Conservation (phyloP, 495 filamentous ascomycete genomes). For the Oleoguttula mirabilis region DNA sequence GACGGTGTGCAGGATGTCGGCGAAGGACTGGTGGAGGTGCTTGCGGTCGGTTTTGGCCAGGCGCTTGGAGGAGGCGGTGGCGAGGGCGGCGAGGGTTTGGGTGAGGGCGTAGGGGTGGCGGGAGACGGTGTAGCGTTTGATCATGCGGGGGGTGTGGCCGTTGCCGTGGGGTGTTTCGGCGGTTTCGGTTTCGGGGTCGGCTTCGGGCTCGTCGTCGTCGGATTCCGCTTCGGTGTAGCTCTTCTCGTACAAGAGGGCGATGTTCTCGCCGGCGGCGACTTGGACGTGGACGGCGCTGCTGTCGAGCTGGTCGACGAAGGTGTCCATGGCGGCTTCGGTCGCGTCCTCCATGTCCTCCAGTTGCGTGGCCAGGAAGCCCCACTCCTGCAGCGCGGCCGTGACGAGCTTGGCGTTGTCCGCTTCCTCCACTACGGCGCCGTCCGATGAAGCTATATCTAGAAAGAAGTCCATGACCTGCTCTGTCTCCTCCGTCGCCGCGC, state of each 20-base stretch:
- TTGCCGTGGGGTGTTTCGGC: constrained; percentile 10
- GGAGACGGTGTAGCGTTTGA: constrained; percentile 40
- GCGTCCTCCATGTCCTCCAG: constrained; percentile 68
- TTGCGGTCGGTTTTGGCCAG: constrained; percentile 72
- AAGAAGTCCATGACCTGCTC: constrained; percentile 72
- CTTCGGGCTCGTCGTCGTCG: constrained; percentile 28
- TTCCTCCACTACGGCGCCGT: constrained; percentile 65
- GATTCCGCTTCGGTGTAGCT: constrained; percentile 49
- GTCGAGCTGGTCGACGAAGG: constrained; percentile 79
- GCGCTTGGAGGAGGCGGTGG: constrained; percentile 51
- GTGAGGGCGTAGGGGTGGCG: constrained; percentile 33
- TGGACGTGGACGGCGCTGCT: constrained; percentile 66
- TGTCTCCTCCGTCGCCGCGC: constrained; percentile 56
- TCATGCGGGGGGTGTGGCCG: constrained; percentile 38
- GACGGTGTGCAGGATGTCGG: constrained; percentile 72
- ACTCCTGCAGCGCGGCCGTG: constrained; percentile 69
- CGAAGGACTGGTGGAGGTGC: constrained; percentile 62
- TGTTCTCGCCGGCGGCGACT: constrained; percentile 77
- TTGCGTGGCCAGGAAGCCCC: constrained; percentile 76
- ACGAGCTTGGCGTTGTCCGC: constrained; percentile 66
- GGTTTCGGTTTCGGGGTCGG: constrained; percentile 15
- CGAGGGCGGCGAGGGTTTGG: constrained; percentile 40
- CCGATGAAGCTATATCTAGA: constrained; percentile 74
- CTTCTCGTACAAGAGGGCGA: constrained; percentile 82
- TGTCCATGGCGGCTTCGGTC: constrained; percentile 65